These are phyloP conservation scores for Pleurotus djamor DNA, from an alignment of 768 basidiomycete species.

Conservation along the genomic window DNA sequence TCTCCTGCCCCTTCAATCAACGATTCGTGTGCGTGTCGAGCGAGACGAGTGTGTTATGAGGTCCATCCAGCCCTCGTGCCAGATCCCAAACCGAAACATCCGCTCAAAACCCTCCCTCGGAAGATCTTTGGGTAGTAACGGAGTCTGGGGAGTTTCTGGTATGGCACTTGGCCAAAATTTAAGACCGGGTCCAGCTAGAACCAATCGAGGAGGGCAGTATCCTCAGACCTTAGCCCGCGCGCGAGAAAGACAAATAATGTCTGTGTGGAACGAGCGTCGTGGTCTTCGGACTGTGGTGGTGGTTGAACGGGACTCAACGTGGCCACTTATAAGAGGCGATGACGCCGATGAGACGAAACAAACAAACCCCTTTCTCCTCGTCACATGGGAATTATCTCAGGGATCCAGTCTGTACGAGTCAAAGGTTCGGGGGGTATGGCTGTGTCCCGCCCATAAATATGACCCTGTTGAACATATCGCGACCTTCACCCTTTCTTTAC, in stretches of 20 bases:
- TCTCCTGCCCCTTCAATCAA: neutral
- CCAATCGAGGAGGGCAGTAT: neutral
- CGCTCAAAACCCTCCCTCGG: neutral
- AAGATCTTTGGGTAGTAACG: neutral
- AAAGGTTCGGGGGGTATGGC: no score
- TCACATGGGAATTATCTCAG: no score
- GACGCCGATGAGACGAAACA: neutral
- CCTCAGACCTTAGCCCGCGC: slow-evolving; percentile 3
- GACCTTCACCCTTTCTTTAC: neutral
- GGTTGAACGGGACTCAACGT: neutral
- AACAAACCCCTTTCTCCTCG: no score
- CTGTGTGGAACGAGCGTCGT: neutral
- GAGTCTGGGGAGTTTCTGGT: neutral
- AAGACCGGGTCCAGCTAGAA: neutral
- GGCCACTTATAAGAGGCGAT: neutral
- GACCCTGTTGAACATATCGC: no score
- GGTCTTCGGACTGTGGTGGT: neutral
- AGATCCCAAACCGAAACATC: neutral
- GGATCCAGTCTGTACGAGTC: no score
- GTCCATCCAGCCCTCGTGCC: neutral
- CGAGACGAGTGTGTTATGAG: neutral
- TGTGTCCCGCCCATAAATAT: no score
- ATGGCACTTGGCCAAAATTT: neutral
- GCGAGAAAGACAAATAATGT: neutral
- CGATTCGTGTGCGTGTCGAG: neutral